Evolutionary conservation across 169 alveolate species (phyloP).

Genomic region (Eimeria acervulina): DNA sequence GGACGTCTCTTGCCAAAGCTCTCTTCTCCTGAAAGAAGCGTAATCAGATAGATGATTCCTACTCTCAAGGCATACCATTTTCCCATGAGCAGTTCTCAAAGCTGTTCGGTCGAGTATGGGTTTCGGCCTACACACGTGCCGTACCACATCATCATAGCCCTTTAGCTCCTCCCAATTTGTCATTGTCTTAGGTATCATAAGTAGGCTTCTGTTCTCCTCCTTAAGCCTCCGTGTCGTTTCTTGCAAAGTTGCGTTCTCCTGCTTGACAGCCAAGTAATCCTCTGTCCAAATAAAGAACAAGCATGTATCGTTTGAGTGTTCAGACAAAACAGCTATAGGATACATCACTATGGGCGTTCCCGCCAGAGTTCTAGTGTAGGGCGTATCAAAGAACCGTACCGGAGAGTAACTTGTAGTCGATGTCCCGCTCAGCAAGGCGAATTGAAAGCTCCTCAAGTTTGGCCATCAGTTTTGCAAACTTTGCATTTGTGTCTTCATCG

Average conservation of each 20-base stretch:
- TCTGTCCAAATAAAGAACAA: constrained; percentile 7
- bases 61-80: not conserved
- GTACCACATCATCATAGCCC: constrained; percentile 68
- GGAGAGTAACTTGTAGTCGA: constrained; percentile 88
- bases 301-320: not conserved
- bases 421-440: constrained; percentile 85
- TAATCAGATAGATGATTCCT: not conserved
- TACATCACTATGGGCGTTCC: not conserved
- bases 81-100: not conserved
- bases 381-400: constrained; percentile 31
- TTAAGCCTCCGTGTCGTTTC: constrained; percentile 60
- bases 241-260: constrained; percentile 60
- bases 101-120: not conserved
- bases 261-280: constrained; percentile 57
- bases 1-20: constrained; percentile 87
- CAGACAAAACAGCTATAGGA: too few species aligned
- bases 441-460: constrained; percentile 88
- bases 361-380: not conserved
- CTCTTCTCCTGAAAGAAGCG: constrained; percentile 67
- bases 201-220: constrained; percentile 65
- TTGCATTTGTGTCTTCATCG: constrained; percentile 88
- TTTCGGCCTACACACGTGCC: not conserved
- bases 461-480: constrained; percentile 88
- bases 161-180: constrained; percentile 67
- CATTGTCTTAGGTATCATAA: constrained; percentile 72